These are phyloP conservation scores for Batrachochytrium dendrobatidis DNA, from an alignment of 371 early-diverging fungal genomes.

Conservation along the genomic window DNA sequence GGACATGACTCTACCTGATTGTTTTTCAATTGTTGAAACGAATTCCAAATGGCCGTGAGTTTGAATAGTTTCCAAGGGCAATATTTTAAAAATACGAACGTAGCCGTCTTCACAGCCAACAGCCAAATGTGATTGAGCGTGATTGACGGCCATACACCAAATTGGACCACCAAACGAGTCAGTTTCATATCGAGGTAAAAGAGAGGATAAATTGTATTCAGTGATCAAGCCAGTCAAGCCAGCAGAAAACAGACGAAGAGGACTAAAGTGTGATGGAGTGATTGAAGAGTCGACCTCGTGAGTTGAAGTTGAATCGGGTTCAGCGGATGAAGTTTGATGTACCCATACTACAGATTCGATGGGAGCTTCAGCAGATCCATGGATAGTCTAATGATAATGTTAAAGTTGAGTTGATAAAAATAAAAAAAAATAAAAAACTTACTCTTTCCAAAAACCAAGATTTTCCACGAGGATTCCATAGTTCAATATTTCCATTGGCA, in stretches of 20 bases:
- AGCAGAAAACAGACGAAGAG: conserved; percentile 78
- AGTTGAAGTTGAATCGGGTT: neutral
- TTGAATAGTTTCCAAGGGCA: too few species aligned
- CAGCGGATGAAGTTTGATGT: conserved; percentile 55
- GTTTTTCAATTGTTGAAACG: conserved; percentile 60
- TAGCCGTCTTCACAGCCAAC: conserved; percentile 92
- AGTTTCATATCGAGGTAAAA: conserved; percentile 54
- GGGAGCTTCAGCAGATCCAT: conserved; percentile 66
- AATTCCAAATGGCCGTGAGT: conserved; percentile 43
- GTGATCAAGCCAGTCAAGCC: conserved; percentile 77
- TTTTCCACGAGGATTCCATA: conserved; percentile 65
- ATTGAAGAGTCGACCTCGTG: conserved; percentile 7
- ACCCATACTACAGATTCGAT: conserved; percentile 82
- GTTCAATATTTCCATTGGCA: conserved; percentile 87
- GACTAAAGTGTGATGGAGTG: conserved; percentile 19
- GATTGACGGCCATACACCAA: conserved; percentile 86
- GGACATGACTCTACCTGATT: conserved; percentile 64
- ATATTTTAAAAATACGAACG: conserved; percentile 62
- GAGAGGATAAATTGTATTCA: conserved; percentile 76
- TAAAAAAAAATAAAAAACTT: conserved; percentile 6
- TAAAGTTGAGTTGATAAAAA: conserved; percentile 4
- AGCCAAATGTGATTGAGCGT: conserved; percentile 64
- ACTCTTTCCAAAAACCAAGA: conserved; percentile 67
- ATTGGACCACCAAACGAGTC: conserved; percentile 88
- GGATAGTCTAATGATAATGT: conserved; percentile 49